A percentile compares a stretch with the other conserved stretches of the same genome.
These are phyloP conservation scores for Apostasia ramifera DNA, from an alignment of 106 monocot species.

Conservation along the genomic window DNA sequence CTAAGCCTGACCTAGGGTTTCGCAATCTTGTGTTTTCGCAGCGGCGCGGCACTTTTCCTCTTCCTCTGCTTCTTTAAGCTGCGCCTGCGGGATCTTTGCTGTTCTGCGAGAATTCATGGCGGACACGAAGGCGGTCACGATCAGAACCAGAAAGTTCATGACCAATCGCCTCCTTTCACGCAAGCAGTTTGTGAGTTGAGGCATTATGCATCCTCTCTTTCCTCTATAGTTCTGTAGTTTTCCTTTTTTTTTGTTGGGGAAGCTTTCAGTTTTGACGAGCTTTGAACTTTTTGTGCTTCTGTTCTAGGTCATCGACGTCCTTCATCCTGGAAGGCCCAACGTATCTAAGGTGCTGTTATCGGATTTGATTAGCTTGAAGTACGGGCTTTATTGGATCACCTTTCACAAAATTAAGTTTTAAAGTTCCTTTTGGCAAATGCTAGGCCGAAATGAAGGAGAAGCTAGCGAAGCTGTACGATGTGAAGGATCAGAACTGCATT, in stretches of 20 bases:
- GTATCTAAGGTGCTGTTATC: conserved; percentile 49
- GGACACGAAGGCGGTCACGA: conserved; percentile 65
- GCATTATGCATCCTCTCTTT: background rate
- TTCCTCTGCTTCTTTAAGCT: too few species aligned
- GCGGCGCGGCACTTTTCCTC: too few species aligned
- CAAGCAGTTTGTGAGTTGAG: conserved; percentile 65
- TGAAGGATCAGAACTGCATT: conserved; percentile 67
- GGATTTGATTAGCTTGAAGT: background rate
- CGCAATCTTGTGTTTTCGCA: too few species aligned
- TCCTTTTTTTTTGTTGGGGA: too few species aligned
- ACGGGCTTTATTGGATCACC: background rate
- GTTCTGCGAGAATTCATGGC: conserved; percentile 28
- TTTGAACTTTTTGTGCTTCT: background rate
- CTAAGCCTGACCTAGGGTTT: too few species aligned
- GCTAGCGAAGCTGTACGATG: conserved; percentile 57
- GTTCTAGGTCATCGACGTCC: conserved; percentile 56
- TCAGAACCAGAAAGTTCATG: conserved; percentile 85
- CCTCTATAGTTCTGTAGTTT: background rate
- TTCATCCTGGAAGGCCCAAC: conserved; percentile 71
- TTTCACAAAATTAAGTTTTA: background rate
- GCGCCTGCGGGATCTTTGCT: background rate
- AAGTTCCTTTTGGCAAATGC: background rate
- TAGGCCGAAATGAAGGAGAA: conserved; percentile 79
- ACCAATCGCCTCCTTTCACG: conserved; percentile 82
- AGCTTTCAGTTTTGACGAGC: too few species aligned